These are phyloP conservation scores for Pistacia vera DNA, from an alignment of 345 rosid species.

Conservation along the genomic window DNA sequence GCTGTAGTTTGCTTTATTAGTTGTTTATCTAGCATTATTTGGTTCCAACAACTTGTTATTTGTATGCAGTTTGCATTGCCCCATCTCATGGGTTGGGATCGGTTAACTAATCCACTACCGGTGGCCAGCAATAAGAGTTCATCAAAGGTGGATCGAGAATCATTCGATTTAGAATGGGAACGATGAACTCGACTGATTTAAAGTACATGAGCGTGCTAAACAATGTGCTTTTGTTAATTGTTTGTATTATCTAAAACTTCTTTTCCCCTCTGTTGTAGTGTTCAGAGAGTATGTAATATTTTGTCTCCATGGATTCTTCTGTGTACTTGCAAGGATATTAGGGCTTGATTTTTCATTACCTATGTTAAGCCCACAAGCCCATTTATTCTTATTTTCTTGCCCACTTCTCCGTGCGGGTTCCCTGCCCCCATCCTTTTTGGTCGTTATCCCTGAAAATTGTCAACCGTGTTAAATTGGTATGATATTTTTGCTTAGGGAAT, in stretches of 20 bases:
- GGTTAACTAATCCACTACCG: slow-evolving; percentile 37
- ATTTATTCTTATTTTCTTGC: not conserved
- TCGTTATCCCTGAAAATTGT: too few relatives aligned
- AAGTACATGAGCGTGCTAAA: not conserved
- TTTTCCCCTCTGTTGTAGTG: not conserved
- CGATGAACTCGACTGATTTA: slow-evolving; percentile 37
- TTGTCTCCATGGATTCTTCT: not conserved
- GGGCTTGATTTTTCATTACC: not conserved
- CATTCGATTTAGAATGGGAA: slow-evolving; percentile 71
- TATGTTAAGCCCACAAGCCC: not conserved
- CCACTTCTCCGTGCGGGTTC: not conserved
- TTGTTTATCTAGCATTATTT: not conserved
- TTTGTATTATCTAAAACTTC: not conserved
- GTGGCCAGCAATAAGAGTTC: slow-evolving; percentile 21
- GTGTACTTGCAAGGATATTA: not conserved
- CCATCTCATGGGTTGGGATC: slow-evolving; percentile 90
- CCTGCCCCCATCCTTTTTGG: too few relatives aligned
- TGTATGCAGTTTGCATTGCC: slow-evolving; percentile 84
- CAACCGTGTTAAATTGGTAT: too few relatives aligned
- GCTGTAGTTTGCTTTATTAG: too few relatives aligned
- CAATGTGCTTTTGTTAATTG: not conserved
- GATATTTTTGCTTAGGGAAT: too few relatives aligned
- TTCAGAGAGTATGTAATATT: not conserved
- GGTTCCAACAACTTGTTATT: slow-evolving; percentile 3
- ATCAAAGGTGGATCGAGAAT: slow-evolving; percentile 40